Evolutionary conservation across 2,329 filamentous ascomycete species (phyloP).

Genomic region (Neonectria sp.): DNA sequence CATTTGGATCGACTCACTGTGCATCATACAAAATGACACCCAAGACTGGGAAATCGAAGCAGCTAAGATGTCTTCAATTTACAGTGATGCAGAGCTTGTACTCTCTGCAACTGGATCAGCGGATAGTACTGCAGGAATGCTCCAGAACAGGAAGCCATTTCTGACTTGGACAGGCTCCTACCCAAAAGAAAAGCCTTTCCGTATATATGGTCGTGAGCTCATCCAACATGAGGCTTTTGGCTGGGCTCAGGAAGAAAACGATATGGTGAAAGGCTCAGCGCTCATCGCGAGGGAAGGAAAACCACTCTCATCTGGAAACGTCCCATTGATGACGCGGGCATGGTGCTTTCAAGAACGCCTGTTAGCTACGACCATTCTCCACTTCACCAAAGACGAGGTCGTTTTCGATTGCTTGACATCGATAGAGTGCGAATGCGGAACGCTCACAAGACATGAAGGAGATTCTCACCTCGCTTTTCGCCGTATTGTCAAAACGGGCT

Average conservation of each 20-base stretch:
- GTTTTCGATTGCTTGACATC: constrained; percentile 44
- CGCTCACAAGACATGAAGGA: constrained; percentile 33
- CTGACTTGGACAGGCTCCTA: constrained; percentile 31
- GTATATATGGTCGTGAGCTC: constrained; percentile 34
- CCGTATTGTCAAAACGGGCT: constrained; percentile 40
- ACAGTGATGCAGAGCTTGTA: constrained; percentile 43
- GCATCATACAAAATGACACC: constrained; percentile 46
- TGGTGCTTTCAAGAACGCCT: constrained; percentile 52
- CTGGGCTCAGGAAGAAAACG: constrained; percentile 1
- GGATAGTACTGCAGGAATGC: constrained; percentile 38
- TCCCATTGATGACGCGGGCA: constrained; percentile 43
- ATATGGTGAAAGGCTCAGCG: neutral
- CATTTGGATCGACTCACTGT: constrained; percentile 48
- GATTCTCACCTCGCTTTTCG: constrained; percentile 36
- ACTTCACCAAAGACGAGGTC: constrained; percentile 47
- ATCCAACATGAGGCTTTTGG: constrained; percentile 35
- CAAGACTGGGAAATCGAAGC: constrained; percentile 47
- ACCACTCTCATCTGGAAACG: constrained; percentile 15
- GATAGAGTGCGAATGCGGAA: constrained; percentile 46
- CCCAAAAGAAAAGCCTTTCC: constrained; percentile 27
- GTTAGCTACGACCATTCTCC: constrained; percentile 45
- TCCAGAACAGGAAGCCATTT: constrained; percentile 34
- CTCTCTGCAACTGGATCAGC: constrained; percentile 43
- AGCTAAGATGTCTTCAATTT: constrained; percentile 48
- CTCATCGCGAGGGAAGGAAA: neutral